These are phyloP conservation scores for Dendrocalamus sinicus DNA, from an alignment of 176 grass and related monocot species.

Conservation along the genomic window DNA sequence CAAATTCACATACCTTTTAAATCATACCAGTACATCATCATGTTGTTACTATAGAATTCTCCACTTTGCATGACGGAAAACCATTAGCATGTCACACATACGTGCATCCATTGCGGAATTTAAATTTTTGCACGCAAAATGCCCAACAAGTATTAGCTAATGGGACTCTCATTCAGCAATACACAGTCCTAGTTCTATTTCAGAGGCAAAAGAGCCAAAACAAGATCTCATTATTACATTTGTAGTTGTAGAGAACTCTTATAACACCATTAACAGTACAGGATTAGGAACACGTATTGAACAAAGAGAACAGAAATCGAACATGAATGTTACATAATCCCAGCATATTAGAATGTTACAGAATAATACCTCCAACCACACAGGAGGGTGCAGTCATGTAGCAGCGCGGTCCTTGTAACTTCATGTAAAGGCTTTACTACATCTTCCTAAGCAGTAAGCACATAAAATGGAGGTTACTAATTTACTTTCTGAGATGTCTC, in stretches of 20 bases:
- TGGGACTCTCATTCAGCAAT: not conserved
- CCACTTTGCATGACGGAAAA: not conserved
- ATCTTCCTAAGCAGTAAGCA: conserved; percentile 74
- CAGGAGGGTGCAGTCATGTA: conserved; percentile 96
- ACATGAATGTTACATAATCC: conserved; percentile 21
- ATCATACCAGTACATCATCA: conserved; percentile 15
- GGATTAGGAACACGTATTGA: not conserved
- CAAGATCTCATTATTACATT: conserved; percentile 1
- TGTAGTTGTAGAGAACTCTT: not conserved
- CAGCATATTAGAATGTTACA: conserved; percentile 22
- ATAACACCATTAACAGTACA: not conserved
- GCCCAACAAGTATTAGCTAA: conserved; percentile 4
- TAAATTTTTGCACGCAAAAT: conserved; percentile 17
- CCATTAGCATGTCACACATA: not conserved
- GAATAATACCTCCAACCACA: conserved; percentile 86
- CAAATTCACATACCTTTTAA: not conserved
- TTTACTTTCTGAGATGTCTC: not conserved
- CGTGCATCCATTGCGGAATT: not conserved
- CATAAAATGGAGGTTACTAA: conserved; percentile 21
- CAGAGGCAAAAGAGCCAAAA: not conserved
- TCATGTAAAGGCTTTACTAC: conserved; percentile 91
- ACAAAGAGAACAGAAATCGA: not conserved
- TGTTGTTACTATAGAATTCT: not conserved
- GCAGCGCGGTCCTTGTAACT: conserved; percentile 83
- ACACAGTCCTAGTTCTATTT: not conserved